Evolutionary conservation across 371 early-diverging fungal species (phyloP).

Genomic region (Chytridium lagenaria): DNA sequence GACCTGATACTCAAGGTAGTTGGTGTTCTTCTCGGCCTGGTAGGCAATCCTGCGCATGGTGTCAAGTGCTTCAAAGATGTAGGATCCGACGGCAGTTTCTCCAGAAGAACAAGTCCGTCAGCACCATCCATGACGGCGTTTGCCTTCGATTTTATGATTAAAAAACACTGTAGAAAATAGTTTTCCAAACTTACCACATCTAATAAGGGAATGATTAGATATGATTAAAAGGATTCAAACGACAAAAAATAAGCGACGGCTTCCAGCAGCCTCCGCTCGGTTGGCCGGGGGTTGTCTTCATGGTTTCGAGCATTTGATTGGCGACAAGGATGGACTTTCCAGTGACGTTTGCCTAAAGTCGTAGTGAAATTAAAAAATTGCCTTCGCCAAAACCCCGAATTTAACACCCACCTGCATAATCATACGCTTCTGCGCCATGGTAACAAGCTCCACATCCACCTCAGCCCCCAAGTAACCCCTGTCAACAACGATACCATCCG

Average conservation of each 20-base stretch:
- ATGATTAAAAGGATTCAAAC: background rate
- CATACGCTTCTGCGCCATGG: constrained; percentile 63
- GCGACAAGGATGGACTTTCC: constrained; percentile 67
- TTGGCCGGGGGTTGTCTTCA: constrained; percentile 58
- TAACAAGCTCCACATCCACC: constrained; percentile 60
- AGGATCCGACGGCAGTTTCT: constrained; percentile 68
- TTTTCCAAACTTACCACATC: too few relatives aligned
- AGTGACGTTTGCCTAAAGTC: constrained; percentile 50
- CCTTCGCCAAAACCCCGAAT: too few relatives aligned
- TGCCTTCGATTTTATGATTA: constrained; percentile 44
- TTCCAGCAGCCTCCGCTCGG: constrained; percentile 54
- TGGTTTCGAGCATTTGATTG: constrained; percentile 72
- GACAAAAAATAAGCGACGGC: background rate
- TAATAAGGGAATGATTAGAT: background rate
- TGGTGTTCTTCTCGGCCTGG: constrained; percentile 56
- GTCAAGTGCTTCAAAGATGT: constrained; percentile 49
- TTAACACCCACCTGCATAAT: constrained; percentile 50
- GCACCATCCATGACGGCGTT: constrained; percentile 70
- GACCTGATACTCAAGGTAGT: constrained; percentile 55
- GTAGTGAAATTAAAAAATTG: too few relatives aligned
- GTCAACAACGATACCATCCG: constrained; percentile 73
- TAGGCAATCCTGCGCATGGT: constrained; percentile 52
- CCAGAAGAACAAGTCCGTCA: constrained; percentile 69
- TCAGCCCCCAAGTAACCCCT: constrained; percentile 71
- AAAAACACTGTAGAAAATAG: too few relatives aligned